Conservation (phyloP, 768 basidiomycete genomes). For the Jaapia argillacea region DNA sequence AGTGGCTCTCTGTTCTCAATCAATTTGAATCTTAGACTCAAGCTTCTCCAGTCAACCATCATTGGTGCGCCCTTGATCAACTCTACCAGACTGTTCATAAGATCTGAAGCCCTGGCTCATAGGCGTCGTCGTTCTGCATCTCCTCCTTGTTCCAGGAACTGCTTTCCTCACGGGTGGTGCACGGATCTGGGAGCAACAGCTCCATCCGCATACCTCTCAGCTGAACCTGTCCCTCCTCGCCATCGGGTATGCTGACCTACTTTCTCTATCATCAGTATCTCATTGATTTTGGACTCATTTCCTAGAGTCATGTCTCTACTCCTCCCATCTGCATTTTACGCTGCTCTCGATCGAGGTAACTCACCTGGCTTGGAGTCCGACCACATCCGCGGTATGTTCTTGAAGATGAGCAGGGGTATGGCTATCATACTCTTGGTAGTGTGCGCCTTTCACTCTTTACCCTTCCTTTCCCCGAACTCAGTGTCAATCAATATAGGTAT, state of each 20-base stretch:
- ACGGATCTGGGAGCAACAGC: conserved; percentile 53
- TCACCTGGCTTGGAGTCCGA: conserved; percentile 16
- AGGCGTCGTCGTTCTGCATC: conserved; percentile 68
- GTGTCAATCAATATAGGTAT: conserved; percentile 31
- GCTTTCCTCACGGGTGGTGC: conserved; percentile 67
- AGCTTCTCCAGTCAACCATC: conserved; percentile 59
- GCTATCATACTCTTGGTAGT: conserved; percentile 52
- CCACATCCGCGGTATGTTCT: conserved; percentile 31
- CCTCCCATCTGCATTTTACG: conserved; percentile 60
- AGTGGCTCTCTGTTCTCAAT: neutral
- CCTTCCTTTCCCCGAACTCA: neutral
- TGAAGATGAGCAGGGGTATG: conserved; percentile 57
- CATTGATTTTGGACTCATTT: neutral
- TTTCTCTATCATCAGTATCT: neutral
- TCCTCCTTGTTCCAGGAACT: conserved; percentile 60
- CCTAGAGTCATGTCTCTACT: conserved; percentile 51
- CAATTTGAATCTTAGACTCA: conserved; percentile 28
- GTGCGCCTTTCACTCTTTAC: conserved; percentile 23
- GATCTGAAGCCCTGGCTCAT: neutral
- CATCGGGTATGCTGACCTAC: conserved; percentile 39
- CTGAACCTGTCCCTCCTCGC: conserved; percentile 62
- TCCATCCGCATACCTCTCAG: conserved; percentile 55
- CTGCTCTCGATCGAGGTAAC: conserved; percentile 35
- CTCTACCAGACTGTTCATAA: neutral
- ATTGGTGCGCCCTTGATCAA: conserved; percentile 40